Evolutionary conservation across 352 stramenopile species (phyloP), one percentile per base, ranked within the genome.

Genomic region (Phytophthora constricta): DNA sequence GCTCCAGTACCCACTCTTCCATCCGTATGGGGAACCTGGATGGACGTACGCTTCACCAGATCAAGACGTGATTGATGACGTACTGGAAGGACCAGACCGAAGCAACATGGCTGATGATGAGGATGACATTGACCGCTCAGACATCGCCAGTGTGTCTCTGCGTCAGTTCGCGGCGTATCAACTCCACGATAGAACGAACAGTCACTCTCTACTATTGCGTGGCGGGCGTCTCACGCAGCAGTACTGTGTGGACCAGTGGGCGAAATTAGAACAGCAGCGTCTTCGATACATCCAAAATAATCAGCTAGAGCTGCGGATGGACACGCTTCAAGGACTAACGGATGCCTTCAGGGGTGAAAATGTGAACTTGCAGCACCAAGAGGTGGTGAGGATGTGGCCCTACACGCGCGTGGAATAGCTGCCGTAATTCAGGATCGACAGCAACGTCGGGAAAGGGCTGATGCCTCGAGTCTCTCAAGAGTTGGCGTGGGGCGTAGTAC

Each of bases 181-280:
- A 17, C 19, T 62, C 1, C 22, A 68, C 10, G 31, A 57, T 2
- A 17, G 26, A 31, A 34, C 37, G 16, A 16, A n/a, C n/a, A n/a
- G n/a, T n/a, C 1, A 49, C 16, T 9, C 17, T 7, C 7, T 28
- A n/a, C 10, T 33, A 42, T n/a, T 37, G 25, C 19, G n/a, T 0
- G 31, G 52, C 3, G 37, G 61, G 0, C 26, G 37, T 4, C 45
- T 63, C 2, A 49, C 23, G 0, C 61, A 69, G 47, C 37, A 69
- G 27, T 58, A 55, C 14, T 39, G 11, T 22, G 52, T 63, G 3
- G 33, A 69, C 39, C 53, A 63, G 20, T 53, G 53, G 25, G 37
- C 33, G 3, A 63, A 63, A 20, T 39, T 16, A 9, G 61, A 69
- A 19, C 53, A 69, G 31, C 31, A 37, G 31, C 31, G 31, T 13